phyloP scores from a whole-genome alignment of 345 rosid species.

The Bruguiera gymnorhiza region DNA sequence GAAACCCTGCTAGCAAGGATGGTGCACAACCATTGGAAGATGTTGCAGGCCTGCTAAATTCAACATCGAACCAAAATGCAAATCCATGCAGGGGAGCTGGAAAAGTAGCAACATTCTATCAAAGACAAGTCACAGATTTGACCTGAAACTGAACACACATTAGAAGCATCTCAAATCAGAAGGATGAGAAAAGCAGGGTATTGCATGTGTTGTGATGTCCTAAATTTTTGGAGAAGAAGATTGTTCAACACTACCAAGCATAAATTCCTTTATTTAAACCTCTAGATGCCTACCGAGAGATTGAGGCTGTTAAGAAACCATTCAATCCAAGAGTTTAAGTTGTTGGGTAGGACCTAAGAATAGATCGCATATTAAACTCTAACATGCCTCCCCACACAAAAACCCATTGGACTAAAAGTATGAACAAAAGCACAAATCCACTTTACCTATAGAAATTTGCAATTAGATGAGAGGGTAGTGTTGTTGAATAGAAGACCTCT shows the following conservation, averaged over 20 bases:
- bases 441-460: too few species aligned
- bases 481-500: too few species aligned
- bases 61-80: slow-evolving; percentile 99
- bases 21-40: slow-evolving; percentile 34
- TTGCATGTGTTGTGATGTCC: neutral
- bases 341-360: too few species aligned
- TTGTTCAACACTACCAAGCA: neutral
- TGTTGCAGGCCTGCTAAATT: slow-evolving; percentile 54
- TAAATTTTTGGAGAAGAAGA: neutral
- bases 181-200: neutral
- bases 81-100: slow-evolving; percentile 97
- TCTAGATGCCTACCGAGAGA: neutral
- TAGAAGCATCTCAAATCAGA: neutral
- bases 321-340: neutral
- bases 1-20: slow-evolving; percentile 32
- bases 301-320: neutral
- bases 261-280: neutral
- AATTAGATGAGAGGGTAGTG: too few species aligned
- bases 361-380: too few species aligned
- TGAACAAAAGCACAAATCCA: too few species aligned
- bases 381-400: too few species aligned
- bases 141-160: slow-evolving; percentile 1
- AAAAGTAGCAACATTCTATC: slow-evolving; percentile 2
- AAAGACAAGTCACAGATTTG: neutral
- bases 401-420: too few species aligned